These are phyloP conservation scores for Neofusicoccum umdonicola DNA, from an alignment of 2,329 filamentous ascomycete species.

Conservation along the genomic window DNA sequence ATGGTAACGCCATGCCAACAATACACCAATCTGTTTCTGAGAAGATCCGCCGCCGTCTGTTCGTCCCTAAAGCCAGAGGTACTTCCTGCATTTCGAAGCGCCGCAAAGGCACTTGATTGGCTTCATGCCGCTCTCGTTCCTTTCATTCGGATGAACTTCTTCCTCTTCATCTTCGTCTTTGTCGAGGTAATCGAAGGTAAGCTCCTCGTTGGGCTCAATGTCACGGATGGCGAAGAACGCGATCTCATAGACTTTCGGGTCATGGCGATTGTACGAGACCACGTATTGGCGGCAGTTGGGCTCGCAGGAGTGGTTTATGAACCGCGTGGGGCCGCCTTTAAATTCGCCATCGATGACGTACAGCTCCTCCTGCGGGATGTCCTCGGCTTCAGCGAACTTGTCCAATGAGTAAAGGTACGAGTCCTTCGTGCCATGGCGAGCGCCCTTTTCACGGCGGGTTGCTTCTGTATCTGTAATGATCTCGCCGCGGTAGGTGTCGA, in stretches of 20 bases:
- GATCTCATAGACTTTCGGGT: constrained; percentile 71
- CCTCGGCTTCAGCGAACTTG: constrained; percentile 67
- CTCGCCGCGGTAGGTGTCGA: constrained; percentile 73
- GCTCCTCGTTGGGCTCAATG: constrained; percentile 64
- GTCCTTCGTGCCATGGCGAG: constrained; percentile 54
- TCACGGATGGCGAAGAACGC: constrained; percentile 71
- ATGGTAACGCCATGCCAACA: too few species aligned
- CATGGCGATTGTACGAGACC: constrained; percentile 72
- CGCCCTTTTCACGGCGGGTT: constrained; percentile 55
- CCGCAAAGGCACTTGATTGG: constrained; percentile 54
- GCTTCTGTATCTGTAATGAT: constrained; percentile 57
- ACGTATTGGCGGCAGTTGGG: constrained; percentile 79
- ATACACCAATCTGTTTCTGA: too few species aligned
- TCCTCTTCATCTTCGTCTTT: constrained; percentile 42
- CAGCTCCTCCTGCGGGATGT: constrained; percentile 41
- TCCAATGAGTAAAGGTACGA: constrained; percentile 79
- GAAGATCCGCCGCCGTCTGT: not conserved
- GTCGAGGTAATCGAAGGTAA: constrained; percentile 79
- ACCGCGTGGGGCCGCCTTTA: constrained; percentile 73
- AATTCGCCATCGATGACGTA: constrained; percentile 66
- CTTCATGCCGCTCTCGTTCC: constrained; percentile 38
- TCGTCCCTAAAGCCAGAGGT: constrained; percentile 56
- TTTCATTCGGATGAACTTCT: constrained; percentile 51
- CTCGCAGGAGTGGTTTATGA: constrained; percentile 80
- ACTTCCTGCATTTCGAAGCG: constrained; percentile 65